Base-by-base conservation (phyloP, 768 basidiomycete species). In the Pleurotus djamor region DNA sequence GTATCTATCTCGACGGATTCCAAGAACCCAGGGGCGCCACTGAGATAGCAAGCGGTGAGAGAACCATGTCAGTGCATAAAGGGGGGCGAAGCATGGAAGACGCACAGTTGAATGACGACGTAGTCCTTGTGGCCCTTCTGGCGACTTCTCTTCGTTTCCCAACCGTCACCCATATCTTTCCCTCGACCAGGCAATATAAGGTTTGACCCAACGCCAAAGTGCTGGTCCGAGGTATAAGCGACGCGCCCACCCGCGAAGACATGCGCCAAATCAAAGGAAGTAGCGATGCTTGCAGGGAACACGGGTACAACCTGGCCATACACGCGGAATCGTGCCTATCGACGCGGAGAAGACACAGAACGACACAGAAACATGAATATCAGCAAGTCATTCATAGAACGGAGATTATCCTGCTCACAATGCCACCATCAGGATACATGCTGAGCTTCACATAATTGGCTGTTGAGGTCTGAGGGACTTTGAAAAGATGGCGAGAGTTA, bases 391-490 rank as follows among this genome's bases (percentile, higher is more conserved):
- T 48, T 6, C 58, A 37, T 35, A 34, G 9, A 14, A 36, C 16
- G 43, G 59, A 62, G 21, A 52, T 58, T 49, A 49, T 33, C 14
- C 52, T 45, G 77, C 89, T 76, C 68, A 94, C 95, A 69, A 98
- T 94, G 2, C 97, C 97, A 43, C 97, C 97, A 67, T 99, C 97
- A 2, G 97, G 97, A 74, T 94, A 94, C 85, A 96, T 95, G 64
- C 89, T 87, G 21, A 99, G 84, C 72, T 92, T 97, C 60, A 99
- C 87, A 71, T 89, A 91, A 62, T 88, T 96, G 59, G 82, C 79
- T 10, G 72, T 68, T 2, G 69, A 58, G 0, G 84, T 83, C 10
- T 77, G 68, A 13, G 85, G 68, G 44, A 95, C 79, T 60, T 83
- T 83, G 81, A 98, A 98, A 36, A 98, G 79, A 71, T 99, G 97